Evolutionary conservation across 1,139 yeast genomes (phyloP), one percentile per base, ranked within the genome.

Genomic region (Candida pseudoviswanathii): DNA sequence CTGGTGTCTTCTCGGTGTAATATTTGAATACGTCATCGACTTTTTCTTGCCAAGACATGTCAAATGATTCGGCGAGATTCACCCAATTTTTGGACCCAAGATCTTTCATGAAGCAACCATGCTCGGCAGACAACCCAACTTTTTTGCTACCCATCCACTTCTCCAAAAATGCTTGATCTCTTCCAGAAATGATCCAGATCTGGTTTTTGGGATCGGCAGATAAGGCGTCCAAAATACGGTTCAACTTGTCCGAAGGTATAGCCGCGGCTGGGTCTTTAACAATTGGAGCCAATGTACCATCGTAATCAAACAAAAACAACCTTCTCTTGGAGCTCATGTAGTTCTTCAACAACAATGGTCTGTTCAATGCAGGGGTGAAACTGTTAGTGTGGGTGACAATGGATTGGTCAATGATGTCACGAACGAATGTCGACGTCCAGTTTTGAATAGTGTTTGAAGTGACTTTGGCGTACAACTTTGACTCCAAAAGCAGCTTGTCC

Each of bases 201-300:
- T 84, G 86, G 67, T 95, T 95, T 54, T 78, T 77, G 2, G 95
- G 94, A 64, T 94, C 98, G 2, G 76, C 75, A 2, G 87, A 75
- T 49, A 95, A 75, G 31, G 75, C 71, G 37, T 80, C 76, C 52
- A 95, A 70, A 6, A 87, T 82, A 11, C 74, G 69, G 54, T 83
- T 78, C 46, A 94, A 74, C 57, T 87, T 78, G 7, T 86, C 84
- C 0, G 96, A 84, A 2, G 99, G 99, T 44, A 94, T 88, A 1
- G 99, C 99, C 0, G 99, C 97, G n/a, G 95, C 91, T 1, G 99
- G 99, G 59, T 94, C 98, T 39, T 84, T 81, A 3, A 94, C 98
- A 63, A 94, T 94, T 6, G 98, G 98, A 0, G 98, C 89, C 58
- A 94, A 77, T 0, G 99, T 94, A 29, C 99, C 99, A 66, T 94